phyloP scores from a whole-genome alignment of 139 green algal genomes.

The Ostreobium quekettii region DNA sequence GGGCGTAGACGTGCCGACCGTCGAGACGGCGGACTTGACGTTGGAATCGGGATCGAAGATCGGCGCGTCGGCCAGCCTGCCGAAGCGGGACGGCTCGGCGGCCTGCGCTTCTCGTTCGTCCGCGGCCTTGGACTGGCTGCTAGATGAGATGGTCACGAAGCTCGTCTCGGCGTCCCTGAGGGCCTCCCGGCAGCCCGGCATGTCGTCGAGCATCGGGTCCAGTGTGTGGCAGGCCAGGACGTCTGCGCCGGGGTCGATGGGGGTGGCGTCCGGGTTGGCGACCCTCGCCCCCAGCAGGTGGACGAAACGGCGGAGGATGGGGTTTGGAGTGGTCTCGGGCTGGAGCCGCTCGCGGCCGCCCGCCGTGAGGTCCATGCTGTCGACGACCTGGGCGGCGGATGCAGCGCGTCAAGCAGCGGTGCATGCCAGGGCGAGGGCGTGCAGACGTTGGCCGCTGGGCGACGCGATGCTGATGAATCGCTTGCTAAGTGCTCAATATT shows the following conservation, averaged over 20 bases:
- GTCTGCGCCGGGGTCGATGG: conserved; percentile 6
- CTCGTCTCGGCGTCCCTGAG: no score
- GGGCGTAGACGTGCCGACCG: conserved; percentile 14
- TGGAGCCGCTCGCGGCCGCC: conserved; percentile 19
- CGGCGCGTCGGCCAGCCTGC: no score
- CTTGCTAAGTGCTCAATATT: no score
- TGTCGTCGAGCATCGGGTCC: conserved; percentile 7
- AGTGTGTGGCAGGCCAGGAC: neutral
- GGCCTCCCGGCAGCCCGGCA: no score
- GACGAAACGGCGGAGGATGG: conserved; percentile 20
- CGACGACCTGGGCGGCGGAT: neutral
- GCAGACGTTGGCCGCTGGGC: no score
- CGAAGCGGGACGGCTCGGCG: no score
- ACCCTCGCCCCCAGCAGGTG: conserved; percentile 16
- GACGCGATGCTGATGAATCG: no score
- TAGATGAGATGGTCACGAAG: no score
- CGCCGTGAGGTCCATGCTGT: conserved; percentile 2
- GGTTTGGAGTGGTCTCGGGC: conserved; percentile 20
- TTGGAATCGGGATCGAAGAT: conserved; percentile 7
- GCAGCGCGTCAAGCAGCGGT: no score
- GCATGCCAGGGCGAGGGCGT: no score
- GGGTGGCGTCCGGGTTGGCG: conserved; percentile 13
- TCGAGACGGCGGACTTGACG: neutral
- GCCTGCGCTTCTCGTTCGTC: no score
- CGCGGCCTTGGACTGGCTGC: no score